Evolutionary conservation across 2,329 filamentous ascomycete genomes (phyloP), one percentile per base, ranked within the genome.

Genomic region (Tolypocladium cylindrosporum): DNA sequence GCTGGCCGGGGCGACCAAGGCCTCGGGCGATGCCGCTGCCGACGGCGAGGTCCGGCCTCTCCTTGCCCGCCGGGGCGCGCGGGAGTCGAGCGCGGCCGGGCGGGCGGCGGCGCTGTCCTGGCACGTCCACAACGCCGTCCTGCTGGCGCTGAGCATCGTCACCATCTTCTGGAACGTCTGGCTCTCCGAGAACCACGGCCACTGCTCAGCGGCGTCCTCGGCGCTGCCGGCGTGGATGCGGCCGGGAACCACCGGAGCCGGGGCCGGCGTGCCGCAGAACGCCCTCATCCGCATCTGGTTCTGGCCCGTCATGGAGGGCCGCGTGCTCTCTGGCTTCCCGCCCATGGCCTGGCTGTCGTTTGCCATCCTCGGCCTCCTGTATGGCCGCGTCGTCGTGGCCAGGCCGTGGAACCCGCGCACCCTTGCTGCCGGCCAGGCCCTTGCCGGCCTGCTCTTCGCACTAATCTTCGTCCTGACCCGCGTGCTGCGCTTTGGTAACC

Each of bases 321-420:
- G 60, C 19, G 64, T 77, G 54, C 58, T 74, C 6, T 78, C 75
- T 0, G 67, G 60, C 14, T 77, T 78, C 57, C 76, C 76, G 0
- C 76, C 76, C 0, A 62, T 79, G 62, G 76, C 75, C 0, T 78
- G 76, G 76, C 61, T 78, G 4, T 78, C 76, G 0, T 78, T 78
- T 56, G 74, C 75, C 54, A 67, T 78, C 10, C 60, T 78, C 19
- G 76, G 76, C 4, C 63, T 78, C 0, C 61, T 78, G 10, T 78
- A 77, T 60, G 76, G 70, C 0, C 73, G 76, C 40, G 61, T 78
- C 57, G 61, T 72, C 16, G 64, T 71, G 1, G 64, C 69, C 0
- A 65, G 69, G 21, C 64, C 69, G 0, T 72, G 70, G 69, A 69
- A 61, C n/a, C 56, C 62, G 0, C 59, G 63, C 1, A 53, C 66